phyloP scores from a whole-genome alignment of 2,329 filamentous ascomycete species.

The Sarocladium brachiariae region DNA sequence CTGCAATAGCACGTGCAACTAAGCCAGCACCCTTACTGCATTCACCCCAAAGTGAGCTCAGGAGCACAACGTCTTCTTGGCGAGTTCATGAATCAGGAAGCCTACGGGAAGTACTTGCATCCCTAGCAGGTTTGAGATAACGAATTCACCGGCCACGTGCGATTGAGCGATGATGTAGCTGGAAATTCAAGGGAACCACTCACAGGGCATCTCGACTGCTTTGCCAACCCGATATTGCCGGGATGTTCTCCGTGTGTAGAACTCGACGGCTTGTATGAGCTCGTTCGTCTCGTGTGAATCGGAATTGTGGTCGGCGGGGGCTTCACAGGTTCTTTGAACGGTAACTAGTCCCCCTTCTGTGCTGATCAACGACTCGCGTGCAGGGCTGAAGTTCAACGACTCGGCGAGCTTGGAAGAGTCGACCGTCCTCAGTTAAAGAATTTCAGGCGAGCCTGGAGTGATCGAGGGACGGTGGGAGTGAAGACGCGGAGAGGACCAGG shows the following conservation, averaged over 20 bases:
- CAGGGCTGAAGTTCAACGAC: background rate
- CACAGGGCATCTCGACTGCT: constrained; percentile 18
- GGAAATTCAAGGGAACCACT: constrained; percentile 12
- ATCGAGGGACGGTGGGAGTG: background rate
- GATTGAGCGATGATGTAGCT: background rate
- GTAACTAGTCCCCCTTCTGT: background rate
- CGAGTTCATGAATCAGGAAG: background rate
- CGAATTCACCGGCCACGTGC: background rate
- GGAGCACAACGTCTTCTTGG: too few relatives aligned
- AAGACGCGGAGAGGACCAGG: background rate
- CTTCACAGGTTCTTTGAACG: background rate
- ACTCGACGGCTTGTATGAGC: background rate
- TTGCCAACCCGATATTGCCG: background rate
- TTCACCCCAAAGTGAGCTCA: too few relatives aligned
- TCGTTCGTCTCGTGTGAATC: background rate
- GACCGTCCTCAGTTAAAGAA: background rate
- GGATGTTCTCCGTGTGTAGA: background rate
- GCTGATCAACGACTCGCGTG: background rate
- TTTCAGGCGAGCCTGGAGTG: background rate
- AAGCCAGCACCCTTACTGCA: too few relatives aligned
- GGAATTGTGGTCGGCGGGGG: background rate
- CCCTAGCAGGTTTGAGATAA: background rate
- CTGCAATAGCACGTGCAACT: too few relatives aligned
- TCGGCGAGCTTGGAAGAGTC: background rate
- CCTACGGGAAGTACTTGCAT: background rate